Percentiles rank a stretch among this genome's conserved stretches.
phyloP scores from a whole-genome alignment of 2,329 filamentous ascomycete species.

The Fusarium lyarnte region DNA sequence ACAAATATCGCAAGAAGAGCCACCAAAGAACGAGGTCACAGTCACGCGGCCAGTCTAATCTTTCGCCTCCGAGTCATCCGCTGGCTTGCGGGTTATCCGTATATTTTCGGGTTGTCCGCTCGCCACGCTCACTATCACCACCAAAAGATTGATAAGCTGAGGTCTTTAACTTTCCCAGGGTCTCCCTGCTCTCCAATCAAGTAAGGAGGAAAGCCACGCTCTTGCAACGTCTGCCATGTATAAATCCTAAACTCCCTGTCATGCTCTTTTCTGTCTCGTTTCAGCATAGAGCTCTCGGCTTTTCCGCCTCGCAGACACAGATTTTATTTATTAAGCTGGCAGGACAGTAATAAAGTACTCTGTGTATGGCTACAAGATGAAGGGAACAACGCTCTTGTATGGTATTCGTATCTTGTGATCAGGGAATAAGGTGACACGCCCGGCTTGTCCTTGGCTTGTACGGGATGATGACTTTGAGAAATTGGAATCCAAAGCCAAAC shows the following conservation, averaged over 20 bases:
- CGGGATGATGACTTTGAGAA: neutral
- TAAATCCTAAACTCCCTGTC: neutral
- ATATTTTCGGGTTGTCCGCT: neutral
- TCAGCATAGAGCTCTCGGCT: neutral
- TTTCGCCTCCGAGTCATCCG: neutral
- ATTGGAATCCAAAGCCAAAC: neutral
- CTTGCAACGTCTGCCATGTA: neutral
- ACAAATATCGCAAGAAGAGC: rapidly evolving
- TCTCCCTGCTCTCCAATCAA: neutral
- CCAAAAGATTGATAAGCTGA: too few relatives aligned
- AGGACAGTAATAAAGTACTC: neutral
- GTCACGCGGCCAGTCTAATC: neutral
- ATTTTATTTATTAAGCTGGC: rapidly evolving
- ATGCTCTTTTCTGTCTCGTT: neutral
- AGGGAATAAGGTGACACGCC: neutral
- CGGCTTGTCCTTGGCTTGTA: too few relatives aligned
- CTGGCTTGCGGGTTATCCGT: neutral
- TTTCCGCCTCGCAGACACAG: rapidly evolving
- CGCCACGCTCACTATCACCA: neutral
- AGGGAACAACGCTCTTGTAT: neutral
- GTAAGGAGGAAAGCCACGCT: neutral
- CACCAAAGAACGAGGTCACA: neutral
- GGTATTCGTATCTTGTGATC: neutral
- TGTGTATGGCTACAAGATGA: neutral
- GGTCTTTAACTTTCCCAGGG: too few relatives aligned